Conservation (phyloP, 2,329 filamentous ascomycete species). For the Colletotrichum aenigma region DNA sequence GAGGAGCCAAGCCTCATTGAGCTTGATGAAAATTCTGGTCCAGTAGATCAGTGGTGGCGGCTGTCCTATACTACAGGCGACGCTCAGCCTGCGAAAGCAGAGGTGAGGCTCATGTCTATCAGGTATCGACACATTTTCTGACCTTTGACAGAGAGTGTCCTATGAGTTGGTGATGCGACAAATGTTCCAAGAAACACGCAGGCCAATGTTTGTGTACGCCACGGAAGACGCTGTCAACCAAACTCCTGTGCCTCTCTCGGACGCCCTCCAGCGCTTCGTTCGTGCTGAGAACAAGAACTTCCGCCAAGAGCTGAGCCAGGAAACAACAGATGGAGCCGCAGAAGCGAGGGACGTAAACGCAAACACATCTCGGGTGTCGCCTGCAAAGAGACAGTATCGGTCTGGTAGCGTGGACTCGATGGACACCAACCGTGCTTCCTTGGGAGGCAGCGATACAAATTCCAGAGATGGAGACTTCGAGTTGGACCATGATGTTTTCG, state of each 20-base stretch:
- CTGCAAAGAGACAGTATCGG: conserved; percentile 50
- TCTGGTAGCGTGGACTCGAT: conserved; percentile 51
- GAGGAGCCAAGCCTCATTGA: conserved; percentile 46
- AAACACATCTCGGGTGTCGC: conserved; percentile 32
- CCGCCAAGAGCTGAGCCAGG: conserved; percentile 50
- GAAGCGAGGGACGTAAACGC: not conserved
- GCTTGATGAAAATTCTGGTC: conserved; percentile 34
- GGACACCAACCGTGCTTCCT: conserved; percentile 48
- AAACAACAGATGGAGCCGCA: conserved; percentile 28
- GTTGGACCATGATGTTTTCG: conserved; percentile 25
- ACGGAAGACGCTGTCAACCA: conserved; percentile 50
- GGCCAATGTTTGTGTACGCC: conserved; percentile 57
- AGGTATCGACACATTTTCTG: not conserved
- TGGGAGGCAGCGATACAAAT: conserved; percentile 32
- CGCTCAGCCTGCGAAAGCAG: conserved; percentile 47
- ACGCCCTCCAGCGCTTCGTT: conserved; percentile 48
- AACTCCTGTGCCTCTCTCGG: conserved; percentile 39
- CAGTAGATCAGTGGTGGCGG: conserved; percentile 61
- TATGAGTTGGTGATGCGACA: conserved; percentile 48
- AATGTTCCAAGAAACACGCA: conserved; percentile 52
- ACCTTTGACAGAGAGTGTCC: conserved; percentile 47
- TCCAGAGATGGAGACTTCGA: conserved; percentile 20
- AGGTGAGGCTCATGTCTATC: conserved; percentile 42
- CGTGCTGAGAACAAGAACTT: conserved; percentile 58
- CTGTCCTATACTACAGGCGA: conserved; percentile 46